Base-by-base conservation (phyloP, 345 rosid genomes). In the Euclidium syriacum region DNA sequence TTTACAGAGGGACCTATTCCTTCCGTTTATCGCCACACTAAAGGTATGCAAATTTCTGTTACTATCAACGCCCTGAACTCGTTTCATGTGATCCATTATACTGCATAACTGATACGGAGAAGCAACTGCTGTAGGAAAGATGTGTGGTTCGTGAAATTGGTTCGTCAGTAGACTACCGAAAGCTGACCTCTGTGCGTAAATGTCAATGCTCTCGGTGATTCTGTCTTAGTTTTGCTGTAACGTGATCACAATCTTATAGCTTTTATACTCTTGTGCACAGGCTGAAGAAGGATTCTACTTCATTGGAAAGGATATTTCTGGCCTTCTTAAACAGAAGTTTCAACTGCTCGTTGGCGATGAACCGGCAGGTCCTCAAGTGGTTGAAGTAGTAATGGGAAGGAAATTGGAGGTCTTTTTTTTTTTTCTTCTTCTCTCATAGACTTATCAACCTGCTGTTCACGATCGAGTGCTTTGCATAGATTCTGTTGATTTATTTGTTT, bases 361-460 rank as follows among this genome's bases (percentile, higher is more conserved):
- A 47, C 60, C 44, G 10, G 83, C 84, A 3, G 49, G 73, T 35
- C 83, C 86, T 18, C 84, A 79, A 67, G 85, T 77, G 68, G 95
- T 83, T 70, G 97, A 94, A 80, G 95, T 94, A 33, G 83, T 90
- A 27, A 92, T 92, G 99, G 97, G 99, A 76, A 83, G 99, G 71
- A 87, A 65, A 32, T 64, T 94, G 68, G 71, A 80, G 97, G 97
- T 85, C 15, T 35, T 77, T 61, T 47, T 17, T 35, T 77, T 61
- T 47, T 3, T 23, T 6, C 10, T 53, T 54, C 51, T 35, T 41
- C 48, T 25, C 43, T 26, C 12, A 23, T 30, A 7, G 24, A 44
- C 27, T 11, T 12, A 55, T 61, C 43, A 58, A 59, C 36, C 10
- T 58, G 27, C 36, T 38, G 35, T 58, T 49, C 40, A 58, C 41